Evolutionary conservation across 1,139 yeast genomes (phyloP), one percentile per base, ranked within the genome.

Genomic region (Taiozyma sp.): DNA sequence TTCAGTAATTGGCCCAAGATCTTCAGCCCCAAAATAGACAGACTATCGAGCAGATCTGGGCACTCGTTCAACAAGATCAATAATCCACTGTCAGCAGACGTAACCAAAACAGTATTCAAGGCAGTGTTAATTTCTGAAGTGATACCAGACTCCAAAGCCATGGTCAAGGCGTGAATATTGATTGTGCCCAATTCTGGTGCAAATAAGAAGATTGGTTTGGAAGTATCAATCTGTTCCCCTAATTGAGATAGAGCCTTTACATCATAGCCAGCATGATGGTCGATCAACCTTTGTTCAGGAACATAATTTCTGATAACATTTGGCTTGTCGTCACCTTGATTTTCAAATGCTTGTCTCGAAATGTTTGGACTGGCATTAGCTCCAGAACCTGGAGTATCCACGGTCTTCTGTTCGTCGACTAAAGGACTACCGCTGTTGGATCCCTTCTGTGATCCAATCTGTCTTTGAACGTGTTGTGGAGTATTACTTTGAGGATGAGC

Each of bases 101-200:
- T 81, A 6, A 89, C 91, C 41, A 91, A 70, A 46, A 91, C 71
- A 11, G 95, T 83, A 62, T 93, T 95, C 60, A 93, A 74, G 0
- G 97, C 95, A 41, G 83, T 81, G 50, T 85, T 80, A 11, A 84
- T 77, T 58, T 85, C 90, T 3, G 83, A 77, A 14, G 74, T 68
- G 41, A 75, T 71, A 7, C 70, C 71, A 30, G 89, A 84, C 46
- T 81, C 80, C 55, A 93, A 69, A 4, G 90, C 77, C 86, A 89
- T 83, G 1, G 86, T 79, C 50, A 93, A 68, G 0, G 97, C 93
- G 56, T 86, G 93, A 30, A 93, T 66, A 63, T 88, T 90, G 24
- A 91, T 77, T 1, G 85, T 73, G 1, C 98, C 98, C 48, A 90
- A 72, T 64, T 93, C 99, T 1, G 96, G 96, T 9, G 95, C 90